phyloP scores from a whole-genome alignment of 371 early-diverging fungal species.

The Apophysomyces variabilis region DNA sequence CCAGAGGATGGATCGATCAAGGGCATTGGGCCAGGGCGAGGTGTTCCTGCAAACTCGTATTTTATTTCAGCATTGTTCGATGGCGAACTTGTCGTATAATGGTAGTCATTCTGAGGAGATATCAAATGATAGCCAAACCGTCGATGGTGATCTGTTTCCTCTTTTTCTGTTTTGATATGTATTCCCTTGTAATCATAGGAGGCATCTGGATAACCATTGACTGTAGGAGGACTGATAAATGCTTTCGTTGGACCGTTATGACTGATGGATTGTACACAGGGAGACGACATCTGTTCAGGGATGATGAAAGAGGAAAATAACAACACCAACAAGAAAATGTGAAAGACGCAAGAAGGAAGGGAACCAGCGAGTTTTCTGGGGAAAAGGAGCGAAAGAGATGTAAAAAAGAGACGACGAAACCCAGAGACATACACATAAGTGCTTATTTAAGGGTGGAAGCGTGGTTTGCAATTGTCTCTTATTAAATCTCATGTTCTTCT shows the following conservation, averaged over 20 bases:
- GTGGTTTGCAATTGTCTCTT: background rate
- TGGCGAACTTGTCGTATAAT: background rate
- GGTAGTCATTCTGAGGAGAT: background rate
- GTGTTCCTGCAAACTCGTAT: conserved; percentile 3
- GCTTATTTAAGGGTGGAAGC: conserved; percentile 3
- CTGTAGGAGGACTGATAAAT: conserved; percentile 7
- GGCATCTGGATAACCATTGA: conserved; percentile 8
- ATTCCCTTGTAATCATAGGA: conserved; percentile 10
- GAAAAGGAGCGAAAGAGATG: conserved; percentile 14
- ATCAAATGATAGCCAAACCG: conserved; percentile 3
- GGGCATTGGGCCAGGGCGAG: conserved; percentile 10
- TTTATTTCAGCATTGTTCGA: background rate
- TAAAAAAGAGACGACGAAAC: conserved; percentile 10
- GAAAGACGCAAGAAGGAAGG: background rate
- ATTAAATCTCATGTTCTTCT: background rate
- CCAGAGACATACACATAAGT: background rate
- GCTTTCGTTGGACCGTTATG: conserved; percentile 11
- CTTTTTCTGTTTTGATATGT: conserved; percentile 5
- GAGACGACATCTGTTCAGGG: conserved; percentile 24
- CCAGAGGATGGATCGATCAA: conserved; percentile 13
- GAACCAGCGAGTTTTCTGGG: background rate
- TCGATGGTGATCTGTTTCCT: conserved; percentile 7
- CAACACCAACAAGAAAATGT: conserved; percentile 3
- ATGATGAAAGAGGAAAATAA: conserved; percentile 5
- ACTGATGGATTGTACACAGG: conserved; percentile 21